A percentile compares a stretch with the other conserved stretches of the same genome.
These are phyloP conservation scores for Solanum corneliomulleri DNA, from an alignment of 257 asterid species.

Conservation along the genomic window DNA sequence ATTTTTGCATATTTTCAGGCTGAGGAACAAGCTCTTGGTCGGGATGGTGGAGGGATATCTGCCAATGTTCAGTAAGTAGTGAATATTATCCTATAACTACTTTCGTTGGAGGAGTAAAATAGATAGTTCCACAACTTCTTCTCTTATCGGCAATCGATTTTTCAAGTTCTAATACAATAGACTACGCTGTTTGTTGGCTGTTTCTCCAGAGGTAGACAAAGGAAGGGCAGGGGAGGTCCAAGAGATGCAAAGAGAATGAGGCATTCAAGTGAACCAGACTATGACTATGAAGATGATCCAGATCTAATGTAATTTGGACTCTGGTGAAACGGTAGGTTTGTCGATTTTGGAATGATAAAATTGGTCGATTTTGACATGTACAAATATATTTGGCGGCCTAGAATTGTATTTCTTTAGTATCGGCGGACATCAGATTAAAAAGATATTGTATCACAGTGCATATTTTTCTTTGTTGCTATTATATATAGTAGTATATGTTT, in stretches of 20 bases:
- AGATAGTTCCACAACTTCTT: neutral
- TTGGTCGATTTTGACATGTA: neutral
- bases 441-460: neutral
- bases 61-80: slow-evolving; percentile 76
- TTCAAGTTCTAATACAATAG: neutral
- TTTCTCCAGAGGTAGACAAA: slow-evolving; percentile 67
- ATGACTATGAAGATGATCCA: slow-evolving; percentile 88
- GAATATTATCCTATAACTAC: neutral
- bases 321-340: neutral
- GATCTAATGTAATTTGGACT: slow-evolving; percentile 51
- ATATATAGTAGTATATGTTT: neutral
- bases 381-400: neutral
- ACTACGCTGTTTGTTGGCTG: neutral
- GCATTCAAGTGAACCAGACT: slow-evolving; percentile 84
- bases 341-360: neutral
- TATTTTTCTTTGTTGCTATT: neutral
- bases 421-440: neutral
- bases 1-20: slow-evolving; percentile 31
- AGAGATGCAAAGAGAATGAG: slow-evolving; percentile 80
- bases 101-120: neutral
- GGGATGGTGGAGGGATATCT: slow-evolving; percentile 66
- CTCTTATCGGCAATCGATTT: neutral
- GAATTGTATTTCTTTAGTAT: neutral
- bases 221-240: slow-evolving; percentile 75
- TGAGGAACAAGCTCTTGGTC: slow-evolving; percentile 71